These are phyloP conservation scores for Termitomyces bulborhizus DNA, from an alignment of 768 basidiomycete genomes.

Conservation along the genomic window DNA sequence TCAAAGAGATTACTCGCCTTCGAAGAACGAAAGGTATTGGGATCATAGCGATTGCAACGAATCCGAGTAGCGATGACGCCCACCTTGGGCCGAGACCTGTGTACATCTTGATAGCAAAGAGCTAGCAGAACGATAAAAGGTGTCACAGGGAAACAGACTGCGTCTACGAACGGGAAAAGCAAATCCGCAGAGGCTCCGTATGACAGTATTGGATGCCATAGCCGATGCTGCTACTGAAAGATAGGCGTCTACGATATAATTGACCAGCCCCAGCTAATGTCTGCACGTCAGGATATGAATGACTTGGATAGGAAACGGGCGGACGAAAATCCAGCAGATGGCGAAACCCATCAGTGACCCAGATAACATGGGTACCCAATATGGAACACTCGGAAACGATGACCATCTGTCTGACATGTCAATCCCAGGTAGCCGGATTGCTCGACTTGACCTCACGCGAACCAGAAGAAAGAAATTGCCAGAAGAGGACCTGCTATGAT, in stretches of 20 bases:
- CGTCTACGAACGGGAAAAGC: conserved; percentile 35
- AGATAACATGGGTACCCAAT: conserved; percentile 48
- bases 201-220: conserved; percentile 40
- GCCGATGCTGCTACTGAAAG: conserved; percentile 33
- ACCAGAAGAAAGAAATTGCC: conserved; percentile 57
- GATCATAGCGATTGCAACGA: too few species aligned
- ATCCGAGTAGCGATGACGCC: conserved; percentile 43
- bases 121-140: conserved; percentile 20
- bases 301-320: conserved; percentile 14
- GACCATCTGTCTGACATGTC: conserved; percentile 41
- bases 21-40: too few species aligned
- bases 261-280: conserved; percentile 43
- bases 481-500: conserved; percentile 48
- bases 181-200: conserved; percentile 46
- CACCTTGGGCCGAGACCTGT: conserved; percentile 38
- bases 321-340: conserved; percentile 48
- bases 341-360: conserved; percentile 46
- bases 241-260: conserved; percentile 61
- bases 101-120: conserved; percentile 56
- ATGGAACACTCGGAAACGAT: conserved; percentile 42
- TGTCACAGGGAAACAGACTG: background rate
- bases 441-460: conserved; percentile 31
- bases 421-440: background rate
- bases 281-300: background rate
- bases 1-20: too few species aligned